A percentile compares a stretch with the other conserved stretches of the same genome.
Evolutionary conservation across 2,329 filamentous ascomycete species (phyloP).

Genomic region (Mariannaea sp.): DNA sequence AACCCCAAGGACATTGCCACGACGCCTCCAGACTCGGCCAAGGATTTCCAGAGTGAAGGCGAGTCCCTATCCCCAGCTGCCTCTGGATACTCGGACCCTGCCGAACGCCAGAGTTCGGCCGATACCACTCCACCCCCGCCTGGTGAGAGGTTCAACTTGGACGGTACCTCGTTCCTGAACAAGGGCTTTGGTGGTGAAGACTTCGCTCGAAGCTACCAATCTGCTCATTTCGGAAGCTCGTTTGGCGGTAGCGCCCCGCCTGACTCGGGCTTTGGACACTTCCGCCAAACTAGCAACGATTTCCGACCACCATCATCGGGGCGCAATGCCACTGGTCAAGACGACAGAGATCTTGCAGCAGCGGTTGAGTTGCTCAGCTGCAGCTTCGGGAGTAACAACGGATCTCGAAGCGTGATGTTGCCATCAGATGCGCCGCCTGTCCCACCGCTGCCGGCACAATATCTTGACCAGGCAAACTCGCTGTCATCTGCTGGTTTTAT

Average conservation of each 20-base stretch:
- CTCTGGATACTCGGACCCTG: constrained; percentile 78
- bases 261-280: constrained; percentile 58
- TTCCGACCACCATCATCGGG: constrained; percentile 80
- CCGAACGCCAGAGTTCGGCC: constrained; percentile 79
- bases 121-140: constrained; percentile 92
- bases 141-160: constrained; percentile 64
- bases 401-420: constrained; percentile 67
- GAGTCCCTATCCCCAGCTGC: constrained; percentile 82
- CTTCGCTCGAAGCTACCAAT: constrained; percentile 82
- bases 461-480: constrained; percentile 64
- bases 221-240: constrained; percentile 61
- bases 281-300: constrained; percentile 76
- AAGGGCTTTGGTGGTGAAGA: constrained; percentile 65
- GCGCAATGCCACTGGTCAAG: constrained; percentile 73
- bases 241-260: constrained; percentile 54
- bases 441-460: constrained; percentile 82
- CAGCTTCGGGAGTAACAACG: constrained; percentile 79
- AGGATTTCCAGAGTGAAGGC: constrained; percentile 75
- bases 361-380: constrained; percentile 89
- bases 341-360: constrained; percentile 85
- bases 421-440: constrained; percentile 82
- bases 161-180: constrained; percentile 55
- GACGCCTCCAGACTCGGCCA: constrained; percentile 68
- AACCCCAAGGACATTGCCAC: constrained; percentile 53
- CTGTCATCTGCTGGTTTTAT: constrained; percentile 66